Conservation (phyloP, 345 rosid genomes). For the Brassica nigra region DNA sequence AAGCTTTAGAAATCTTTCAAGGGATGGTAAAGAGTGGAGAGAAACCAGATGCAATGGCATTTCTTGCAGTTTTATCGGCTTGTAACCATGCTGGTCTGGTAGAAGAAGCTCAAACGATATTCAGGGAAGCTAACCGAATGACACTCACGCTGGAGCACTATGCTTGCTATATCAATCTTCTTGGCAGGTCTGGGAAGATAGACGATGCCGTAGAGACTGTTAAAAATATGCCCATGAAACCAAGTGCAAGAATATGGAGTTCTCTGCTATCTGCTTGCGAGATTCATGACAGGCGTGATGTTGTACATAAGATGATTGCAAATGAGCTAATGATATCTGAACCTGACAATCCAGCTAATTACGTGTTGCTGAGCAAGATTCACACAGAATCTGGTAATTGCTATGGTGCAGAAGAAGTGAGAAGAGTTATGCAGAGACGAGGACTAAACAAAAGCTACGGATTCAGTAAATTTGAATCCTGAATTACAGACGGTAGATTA, state of each 20-base stretch:
- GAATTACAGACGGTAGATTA: background rate
- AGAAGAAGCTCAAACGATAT: slow-evolving; percentile 51
- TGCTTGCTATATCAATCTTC: slow-evolving; percentile 60
- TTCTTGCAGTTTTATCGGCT: slow-evolving; percentile 59
- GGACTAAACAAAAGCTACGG: slow-evolving; percentile 48
- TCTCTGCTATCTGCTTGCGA: slow-evolving; percentile 57
- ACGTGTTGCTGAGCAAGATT: slow-evolving; percentile 51
- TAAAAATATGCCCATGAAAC: slow-evolving; percentile 54
- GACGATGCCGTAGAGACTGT: slow-evolving; percentile 46
- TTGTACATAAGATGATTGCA: slow-evolving; percentile 41
- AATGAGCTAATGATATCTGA: slow-evolving; percentile 46
- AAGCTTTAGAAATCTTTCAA: slow-evolving; percentile 51
- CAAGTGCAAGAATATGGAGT: slow-evolving; percentile 52
- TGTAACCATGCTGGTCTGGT: slow-evolving; percentile 58
- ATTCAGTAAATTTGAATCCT: slow-evolving; percentile 47
- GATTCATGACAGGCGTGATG: slow-evolving; percentile 50
- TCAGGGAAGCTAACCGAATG: slow-evolving; percentile 39
- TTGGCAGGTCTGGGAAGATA: slow-evolving; percentile 59
- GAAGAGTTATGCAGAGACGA: slow-evolving; percentile 48
- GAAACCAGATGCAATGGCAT: slow-evolving; percentile 46
- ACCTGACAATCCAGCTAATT: slow-evolving; percentile 55
- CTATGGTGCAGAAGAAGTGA: slow-evolving; percentile 52
- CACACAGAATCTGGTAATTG: slow-evolving; percentile 49
- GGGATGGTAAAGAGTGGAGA: slow-evolving; percentile 45
- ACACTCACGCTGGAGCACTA: slow-evolving; percentile 49